Evolutionary conservation across 495 filamentous ascomycete species (phyloP).

Genomic region (Neurospora discreta): DNA sequence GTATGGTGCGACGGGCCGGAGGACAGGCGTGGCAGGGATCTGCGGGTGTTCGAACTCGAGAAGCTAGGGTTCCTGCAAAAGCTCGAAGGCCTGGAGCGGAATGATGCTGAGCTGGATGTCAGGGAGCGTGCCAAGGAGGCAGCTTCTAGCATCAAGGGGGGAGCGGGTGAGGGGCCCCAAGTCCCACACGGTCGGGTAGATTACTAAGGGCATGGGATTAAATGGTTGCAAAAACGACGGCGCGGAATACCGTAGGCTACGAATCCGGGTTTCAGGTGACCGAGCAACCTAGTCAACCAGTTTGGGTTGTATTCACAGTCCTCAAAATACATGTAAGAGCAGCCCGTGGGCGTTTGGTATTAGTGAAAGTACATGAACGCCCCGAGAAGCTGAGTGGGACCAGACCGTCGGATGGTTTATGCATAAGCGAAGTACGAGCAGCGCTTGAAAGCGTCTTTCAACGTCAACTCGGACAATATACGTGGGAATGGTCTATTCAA

Average conservation of each 20-base stretch:
- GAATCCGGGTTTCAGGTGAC: not conserved
- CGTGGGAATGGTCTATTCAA: not conserved
- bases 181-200: not conserved
- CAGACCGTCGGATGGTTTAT: not conserved
- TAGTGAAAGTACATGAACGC: not conserved
- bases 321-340: not conserved
- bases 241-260: not conserved
- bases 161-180: not conserved
- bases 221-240: not conserved
- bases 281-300: not conserved
- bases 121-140: slow-evolving; percentile 74
- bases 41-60: slow-evolving; percentile 56
- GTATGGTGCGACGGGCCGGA: slow-evolving; percentile 63
- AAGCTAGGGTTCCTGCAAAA: slow-evolving; percentile 59
- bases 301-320: not conserved
- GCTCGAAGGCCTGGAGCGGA: slow-evolving; percentile 48
- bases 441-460: not conserved
- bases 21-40: slow-evolving; percentile 48
- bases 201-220: not conserved
- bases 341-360: not conserved
- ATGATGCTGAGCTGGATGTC: slow-evolving; percentile 72
- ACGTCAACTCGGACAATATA: not conserved
- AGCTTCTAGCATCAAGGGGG: slow-evolving; percentile 49
- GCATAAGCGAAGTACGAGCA: not conserved
- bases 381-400: not conserved